A percentile compares a stretch with the other conserved stretches of the same genome.
These are phyloP conservation scores for Cladosporium sp. DNA, from an alignment of 2,329 filamentous ascomycete genomes.

Conservation along the genomic window DNA sequence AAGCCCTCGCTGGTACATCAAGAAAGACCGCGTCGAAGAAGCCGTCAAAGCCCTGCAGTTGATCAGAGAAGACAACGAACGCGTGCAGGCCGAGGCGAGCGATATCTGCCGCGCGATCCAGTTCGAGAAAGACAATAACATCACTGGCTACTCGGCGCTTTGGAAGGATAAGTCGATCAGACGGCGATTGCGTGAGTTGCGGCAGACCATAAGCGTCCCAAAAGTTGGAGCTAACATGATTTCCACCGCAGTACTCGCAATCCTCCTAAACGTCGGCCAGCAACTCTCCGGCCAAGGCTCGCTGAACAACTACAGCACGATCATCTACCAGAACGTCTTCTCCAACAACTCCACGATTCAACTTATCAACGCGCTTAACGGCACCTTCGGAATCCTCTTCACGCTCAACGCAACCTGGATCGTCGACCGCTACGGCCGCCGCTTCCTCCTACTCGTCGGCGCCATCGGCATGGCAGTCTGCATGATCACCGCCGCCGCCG, in stretches of 20 bases:
- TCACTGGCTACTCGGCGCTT: not conserved
- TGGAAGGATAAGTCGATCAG: conserved; percentile 1
- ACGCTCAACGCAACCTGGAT: conserved; percentile 60
- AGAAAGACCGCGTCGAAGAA: conserved; percentile 1
- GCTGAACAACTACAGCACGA: conserved; percentile 2
- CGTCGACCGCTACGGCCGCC: conserved; percentile 66
- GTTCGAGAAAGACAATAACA: not conserved
- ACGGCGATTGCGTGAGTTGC: not conserved
- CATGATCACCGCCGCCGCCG: conserved; percentile 49
- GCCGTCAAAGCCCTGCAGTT: not conserved
- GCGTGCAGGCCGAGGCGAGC: not conserved
- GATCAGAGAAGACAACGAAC: not conserved
- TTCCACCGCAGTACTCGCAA: not conserved
- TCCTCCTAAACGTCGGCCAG: not conserved
- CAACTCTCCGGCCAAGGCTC: conserved; percentile 2
- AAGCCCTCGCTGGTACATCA: conserved; percentile 3
- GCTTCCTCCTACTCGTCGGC: conserved; percentile 65
- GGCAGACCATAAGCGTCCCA: not conserved
- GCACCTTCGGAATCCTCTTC: not conserved
- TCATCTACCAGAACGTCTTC: conserved; percentile 7
- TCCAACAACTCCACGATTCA: conserved; percentile 5
- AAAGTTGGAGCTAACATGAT: not conserved
- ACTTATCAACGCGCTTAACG: conserved; percentile 2
- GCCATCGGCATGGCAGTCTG: conserved; percentile 65
- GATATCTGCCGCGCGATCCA: conserved; percentile 1